These are phyloP conservation scores for Juglanconis oblonga DNA, from an alignment of 2,329 filamentous ascomycete genomes.

Conservation along the genomic window DNA sequence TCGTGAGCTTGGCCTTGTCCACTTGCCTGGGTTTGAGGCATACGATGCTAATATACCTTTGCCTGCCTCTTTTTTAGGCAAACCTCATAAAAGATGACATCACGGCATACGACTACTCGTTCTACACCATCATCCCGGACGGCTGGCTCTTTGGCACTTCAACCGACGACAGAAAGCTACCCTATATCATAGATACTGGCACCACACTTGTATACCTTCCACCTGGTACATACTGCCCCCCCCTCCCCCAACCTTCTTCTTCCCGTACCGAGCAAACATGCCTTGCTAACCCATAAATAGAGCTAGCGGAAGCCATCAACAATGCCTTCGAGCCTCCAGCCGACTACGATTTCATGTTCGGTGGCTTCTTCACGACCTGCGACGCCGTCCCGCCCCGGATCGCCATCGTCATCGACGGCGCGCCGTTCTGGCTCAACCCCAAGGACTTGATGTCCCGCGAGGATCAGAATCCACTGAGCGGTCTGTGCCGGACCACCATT, in stretches of 20 bases:
- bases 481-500: constrained; percentile 47
- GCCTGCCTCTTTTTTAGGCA: constrained; percentile 36
- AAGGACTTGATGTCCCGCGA: constrained; percentile 45
- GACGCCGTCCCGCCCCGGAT: constrained; percentile 44
- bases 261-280: not conserved
- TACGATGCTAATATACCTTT: not conserved
- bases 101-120: constrained; percentile 45
- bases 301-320: constrained; percentile 47
- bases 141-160: constrained; percentile 43
- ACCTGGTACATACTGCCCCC: constrained; percentile 44
- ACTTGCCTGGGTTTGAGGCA: not conserved
- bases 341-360: constrained; percentile 44
- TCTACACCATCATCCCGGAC: constrained; percentile 51
- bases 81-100: constrained; percentile 34
- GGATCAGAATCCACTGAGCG: constrained; percentile 41
- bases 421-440: constrained; percentile 46
- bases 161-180: constrained; percentile 40
- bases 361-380: constrained; percentile 47
- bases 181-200: constrained; percentile 51
- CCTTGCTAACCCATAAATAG: constrained; percentile 24
- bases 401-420: constrained; percentile 41
- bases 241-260: not conserved
- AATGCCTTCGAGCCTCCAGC: constrained; percentile 44
- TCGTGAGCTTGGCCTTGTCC: constrained; percentile 34
- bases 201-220: constrained; percentile 51